These are phyloP conservation scores for Cyberlindnera veronae DNA, from an alignment of 805 yeast species.

Conservation along the genomic window DNA sequence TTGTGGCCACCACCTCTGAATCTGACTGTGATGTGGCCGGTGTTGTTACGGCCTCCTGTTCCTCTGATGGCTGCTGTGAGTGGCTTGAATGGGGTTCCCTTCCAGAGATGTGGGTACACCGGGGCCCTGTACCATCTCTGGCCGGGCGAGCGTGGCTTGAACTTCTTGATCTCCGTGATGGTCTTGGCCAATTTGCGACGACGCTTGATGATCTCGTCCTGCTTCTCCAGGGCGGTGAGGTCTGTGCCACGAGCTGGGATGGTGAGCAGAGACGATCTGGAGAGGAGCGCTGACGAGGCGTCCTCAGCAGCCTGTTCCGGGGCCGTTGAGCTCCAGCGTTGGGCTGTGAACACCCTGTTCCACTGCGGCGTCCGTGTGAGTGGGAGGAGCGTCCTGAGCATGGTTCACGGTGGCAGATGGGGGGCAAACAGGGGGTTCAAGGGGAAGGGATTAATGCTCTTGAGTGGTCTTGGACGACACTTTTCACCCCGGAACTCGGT, in stretches of 20 bases:
- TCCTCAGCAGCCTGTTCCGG: neutral
- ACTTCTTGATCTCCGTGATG: conserved; percentile 65
- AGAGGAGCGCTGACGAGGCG: conserved; percentile 6
- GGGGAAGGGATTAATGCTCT: too few species aligned
- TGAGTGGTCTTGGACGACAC: too few species aligned
- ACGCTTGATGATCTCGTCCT: conserved; percentile 66
- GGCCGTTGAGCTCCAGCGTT: neutral
- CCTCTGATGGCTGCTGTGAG: conserved; percentile 71
- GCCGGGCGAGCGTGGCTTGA: conserved; percentile 84
- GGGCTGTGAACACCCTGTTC: too few species aligned
- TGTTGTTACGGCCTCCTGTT: conserved; percentile 84
- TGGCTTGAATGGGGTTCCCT: conserved; percentile 74
- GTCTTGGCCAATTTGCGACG: conserved; percentile 73
- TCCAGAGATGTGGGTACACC: conserved; percentile 79
- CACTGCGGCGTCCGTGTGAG: neutral
- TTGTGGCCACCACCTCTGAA: conserved; percentile 98
- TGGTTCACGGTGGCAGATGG: too few species aligned
- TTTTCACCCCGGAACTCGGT: too few species aligned
- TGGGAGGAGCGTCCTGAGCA: neutral
- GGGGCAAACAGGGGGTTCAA: too few species aligned
- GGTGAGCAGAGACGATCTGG: conserved; percentile 28
- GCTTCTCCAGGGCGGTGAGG: conserved; percentile 72
- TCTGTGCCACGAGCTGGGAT: conserved; percentile 43
- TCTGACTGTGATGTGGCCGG: conserved; percentile 86
- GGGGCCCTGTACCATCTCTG: conserved; percentile 87